These are phyloP conservation scores for Ophiorrhiza pumila DNA, from an alignment of 257 asterid species.

Conservation along the genomic window DNA sequence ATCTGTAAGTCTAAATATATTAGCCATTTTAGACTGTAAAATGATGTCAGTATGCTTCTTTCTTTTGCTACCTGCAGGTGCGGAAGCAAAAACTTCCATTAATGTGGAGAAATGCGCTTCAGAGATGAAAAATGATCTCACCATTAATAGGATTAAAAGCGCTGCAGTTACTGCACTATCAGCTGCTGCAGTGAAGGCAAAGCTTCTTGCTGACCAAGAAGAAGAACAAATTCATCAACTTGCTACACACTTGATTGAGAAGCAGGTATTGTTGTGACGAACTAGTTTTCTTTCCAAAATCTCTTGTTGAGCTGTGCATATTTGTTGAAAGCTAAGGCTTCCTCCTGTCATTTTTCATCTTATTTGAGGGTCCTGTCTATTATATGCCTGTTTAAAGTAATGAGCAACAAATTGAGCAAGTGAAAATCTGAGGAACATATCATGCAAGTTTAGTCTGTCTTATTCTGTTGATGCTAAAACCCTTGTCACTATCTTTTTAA, in stretches of 20 bases:
- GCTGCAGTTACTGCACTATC: slow-evolving; percentile 88
- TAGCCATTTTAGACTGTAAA: not conserved
- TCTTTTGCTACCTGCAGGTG: slow-evolving; percentile 31
- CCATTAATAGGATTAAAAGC: slow-evolving; percentile 47
- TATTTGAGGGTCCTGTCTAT: not conserved
- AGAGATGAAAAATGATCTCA: slow-evolving; percentile 33
- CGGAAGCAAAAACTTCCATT: slow-evolving; percentile 21
- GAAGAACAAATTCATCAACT: slow-evolving; percentile 88
- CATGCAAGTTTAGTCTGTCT: not conserved
- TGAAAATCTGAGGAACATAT: not conserved
- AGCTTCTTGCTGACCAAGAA: slow-evolving; percentile 91
- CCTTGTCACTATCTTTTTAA: not conserved
- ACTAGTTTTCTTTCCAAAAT: not conserved
- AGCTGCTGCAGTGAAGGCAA: slow-evolving; percentile 96
- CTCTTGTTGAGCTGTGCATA: not conserved
- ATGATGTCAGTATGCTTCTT: not conserved
- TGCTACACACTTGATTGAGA: slow-evolving; percentile 62
- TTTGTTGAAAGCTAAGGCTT: not conserved
- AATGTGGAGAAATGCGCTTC: slow-evolving; percentile 35
- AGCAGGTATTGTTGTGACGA: slow-evolving; percentile 55
- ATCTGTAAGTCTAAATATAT: not conserved
- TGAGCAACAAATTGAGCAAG: not conserved
- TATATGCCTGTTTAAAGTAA: not conserved
- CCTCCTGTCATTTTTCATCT: not conserved
- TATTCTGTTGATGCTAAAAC: not conserved